phyloP scores from a whole-genome alignment of 495 filamentous ascomycete genomes.

The Penicillium lividum region DNA sequence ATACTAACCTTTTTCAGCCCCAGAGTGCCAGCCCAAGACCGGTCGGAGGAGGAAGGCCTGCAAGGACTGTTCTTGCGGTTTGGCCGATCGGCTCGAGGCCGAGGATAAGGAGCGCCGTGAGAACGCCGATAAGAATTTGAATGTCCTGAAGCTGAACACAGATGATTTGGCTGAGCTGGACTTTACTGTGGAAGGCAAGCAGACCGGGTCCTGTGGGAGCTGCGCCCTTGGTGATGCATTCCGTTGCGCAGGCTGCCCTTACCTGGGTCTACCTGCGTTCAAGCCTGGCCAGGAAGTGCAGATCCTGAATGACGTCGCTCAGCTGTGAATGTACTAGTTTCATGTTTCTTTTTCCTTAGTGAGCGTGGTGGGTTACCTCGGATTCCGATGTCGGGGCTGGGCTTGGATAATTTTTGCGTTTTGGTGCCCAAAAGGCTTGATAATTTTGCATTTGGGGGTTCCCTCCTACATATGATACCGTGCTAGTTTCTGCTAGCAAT shows the following conservation, averaged over 20 bases:
- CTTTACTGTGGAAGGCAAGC: constrained; percentile 94
- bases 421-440: neutral
- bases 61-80: constrained; percentile 96
- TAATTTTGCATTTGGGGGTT: constrained; percentile 4
- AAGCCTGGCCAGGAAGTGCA: constrained; percentile 94
- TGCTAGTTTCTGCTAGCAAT: neutral
- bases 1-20: constrained; percentile 51
- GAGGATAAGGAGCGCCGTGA: constrained; percentile 73
- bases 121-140: constrained; percentile 60
- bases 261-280: constrained; percentile 91
- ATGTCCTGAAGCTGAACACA: constrained; percentile 67
- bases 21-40: constrained; percentile 81
- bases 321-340: constrained; percentile 56
- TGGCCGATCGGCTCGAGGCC: constrained; percentile 73
- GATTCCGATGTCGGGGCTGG: constrained; percentile 6
- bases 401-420: neutral
- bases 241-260: constrained; percentile 74
- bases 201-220: constrained; percentile 81
- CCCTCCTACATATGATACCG: constrained; percentile 6
- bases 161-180: constrained; percentile 84
- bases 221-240: constrained; percentile 82
- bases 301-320: constrained; percentile 80
- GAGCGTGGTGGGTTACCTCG: constrained; percentile 6
- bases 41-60: constrained; percentile 92
- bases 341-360: constrained; percentile 1